Evolutionary conservation across 163 green algal genomes (phyloP).

Genomic region (Scenedesmus sp.): DNA sequence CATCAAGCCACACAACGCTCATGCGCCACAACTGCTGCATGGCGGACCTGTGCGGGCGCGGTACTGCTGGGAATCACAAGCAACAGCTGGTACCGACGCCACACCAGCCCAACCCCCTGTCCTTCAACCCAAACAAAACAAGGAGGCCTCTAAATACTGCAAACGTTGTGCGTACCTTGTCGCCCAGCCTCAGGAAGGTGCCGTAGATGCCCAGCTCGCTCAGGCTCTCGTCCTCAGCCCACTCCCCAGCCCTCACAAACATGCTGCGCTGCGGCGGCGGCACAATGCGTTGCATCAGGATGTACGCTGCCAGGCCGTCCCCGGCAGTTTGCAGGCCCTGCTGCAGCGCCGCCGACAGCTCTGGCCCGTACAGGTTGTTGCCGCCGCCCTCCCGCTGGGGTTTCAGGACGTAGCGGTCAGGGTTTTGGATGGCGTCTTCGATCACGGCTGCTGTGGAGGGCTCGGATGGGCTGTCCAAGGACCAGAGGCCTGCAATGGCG

Average conservation of each 20-base stretch:
- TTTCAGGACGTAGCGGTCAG: conserved; percentile 94
- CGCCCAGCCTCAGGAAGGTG: conserved; percentile 68
- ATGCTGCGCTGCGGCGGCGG: conserved; percentile 76
- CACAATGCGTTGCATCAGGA: conserved; percentile 98
- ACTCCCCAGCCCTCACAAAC: conserved; percentile 81
- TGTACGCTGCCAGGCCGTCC: conserved; percentile 86
- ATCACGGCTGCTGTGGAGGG: conserved; percentile 55
- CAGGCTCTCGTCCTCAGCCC: conserved; percentile 79
- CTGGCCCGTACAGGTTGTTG: conserved; percentile 97
- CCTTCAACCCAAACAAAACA: too few species aligned
- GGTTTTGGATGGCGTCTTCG: conserved; percentile 76
- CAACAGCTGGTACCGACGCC: too few species aligned
- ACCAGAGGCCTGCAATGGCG: conserved; percentile 63
- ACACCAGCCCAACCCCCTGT: too few species aligned
- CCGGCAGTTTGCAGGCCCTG: conserved; percentile 42
- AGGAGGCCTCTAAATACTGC: too few species aligned
- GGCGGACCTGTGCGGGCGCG: too few species aligned
- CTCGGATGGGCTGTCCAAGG: conserved; percentile 66
- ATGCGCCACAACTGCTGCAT: not conserved
- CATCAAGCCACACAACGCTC: not conserved
- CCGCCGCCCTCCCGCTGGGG: conserved; percentile 97
- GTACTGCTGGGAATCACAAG: too few species aligned
- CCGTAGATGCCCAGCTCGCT: conserved; percentile 96
- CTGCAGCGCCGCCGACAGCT: conserved; percentile 59
- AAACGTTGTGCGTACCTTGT: conserved; percentile 25